Evolutionary conservation across 2,329 filamentous ascomycete genomes (phyloP), one percentile per base, ranked within the genome.

Genomic region (Scorias spongiosa): DNA sequence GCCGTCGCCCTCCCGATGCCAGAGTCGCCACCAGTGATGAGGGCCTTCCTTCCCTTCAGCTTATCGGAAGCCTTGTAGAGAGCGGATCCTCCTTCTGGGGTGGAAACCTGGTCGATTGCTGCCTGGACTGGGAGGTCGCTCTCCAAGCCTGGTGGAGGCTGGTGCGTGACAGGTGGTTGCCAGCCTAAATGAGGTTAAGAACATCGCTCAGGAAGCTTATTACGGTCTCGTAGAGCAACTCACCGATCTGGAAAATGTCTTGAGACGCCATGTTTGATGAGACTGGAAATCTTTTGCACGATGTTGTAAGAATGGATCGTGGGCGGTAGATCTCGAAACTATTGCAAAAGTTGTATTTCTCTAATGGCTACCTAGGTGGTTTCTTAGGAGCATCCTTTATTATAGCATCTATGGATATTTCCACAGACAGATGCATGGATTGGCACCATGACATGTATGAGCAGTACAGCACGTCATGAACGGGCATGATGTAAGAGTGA

Each of bases 21-120:
- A 6, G 75, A 80, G 61, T 89, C 84, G 2, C 84, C 84, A 12
- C 84, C 84, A 0, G 84, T 89, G 54, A 91, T 89, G 46, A 91
- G 63, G 7, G 84, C 83, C 46, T 76, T 82, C 63, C 81, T 84
- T 48, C 78, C 83, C 54, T 75, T 63, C 6, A 91, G 74, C 65
- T 91, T 93, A 41, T 77, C 78, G 1, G 84, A 81, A 3, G 81
- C 75, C 57, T 79, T 78, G 66, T 91, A 89, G 40, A 72, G 72
- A 54, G 82, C 75, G 52, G 75, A 78, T 10, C 76, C 76, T 32
- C 80, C 80, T 46, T 81, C 75, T 14, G 74, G 71, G 5, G 76
- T 79, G 0, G 84, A 84, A 2, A 88, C 63, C 46, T 80, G 67
- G 44, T 81, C 76, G 45, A 18, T 28, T 5, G 20, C 38, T 12